Base-by-base conservation (phyloP, 1,284 basidiomycete genomes). In the Marasmius tenuissimus region DNA sequence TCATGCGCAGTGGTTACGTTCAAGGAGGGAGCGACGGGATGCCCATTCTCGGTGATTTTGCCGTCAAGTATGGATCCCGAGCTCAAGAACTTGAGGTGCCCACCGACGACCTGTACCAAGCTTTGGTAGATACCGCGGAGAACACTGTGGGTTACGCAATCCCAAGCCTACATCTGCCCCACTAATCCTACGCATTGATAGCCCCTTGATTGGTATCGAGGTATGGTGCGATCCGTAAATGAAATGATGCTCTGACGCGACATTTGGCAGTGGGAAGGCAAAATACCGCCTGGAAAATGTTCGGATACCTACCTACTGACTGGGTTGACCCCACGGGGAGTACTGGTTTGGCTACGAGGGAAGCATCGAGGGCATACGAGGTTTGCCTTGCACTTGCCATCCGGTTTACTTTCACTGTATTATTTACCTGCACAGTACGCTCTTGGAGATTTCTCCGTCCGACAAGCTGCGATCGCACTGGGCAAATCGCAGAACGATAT, bases 31-130 rank as follows among this genome's bases (percentile, higher is more conserved):
- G 74, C 51, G 77, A 83, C 61, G 80, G 81, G 11, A 82, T 82
- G 81, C 76, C 81, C 6, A 80, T 82, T 59, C 71, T 83, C 0
- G 81, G 81, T 12, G 81, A 83, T 64, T 83, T 82, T 61, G 80
- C 78, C 0, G 75, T 77, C 60, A 83, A 83, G 67, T 83, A 82
- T 61, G 75, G 70, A 5, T 57, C 69, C 0, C 68, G 68, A 55
- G 78, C 78, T 0, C 61, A 66, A 7, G 72, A 73, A 34, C 72
- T 83, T 9, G 79, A 78, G 11, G 77, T 83, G 2, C 73, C 77
- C 0, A 74, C 70, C 9, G 75, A 81, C 59, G 80, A 83, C 65
- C 66, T 83, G 12, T 83, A 82, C 66, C 75, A 80, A 66, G 80
- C 81, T 0, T 69, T 83, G 7, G 78, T 82, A 2, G 79, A 80